Base-by-base conservation (phyloP, 1,284 basidiomycete genomes). In the Heterobasidion occidentale region DNA sequence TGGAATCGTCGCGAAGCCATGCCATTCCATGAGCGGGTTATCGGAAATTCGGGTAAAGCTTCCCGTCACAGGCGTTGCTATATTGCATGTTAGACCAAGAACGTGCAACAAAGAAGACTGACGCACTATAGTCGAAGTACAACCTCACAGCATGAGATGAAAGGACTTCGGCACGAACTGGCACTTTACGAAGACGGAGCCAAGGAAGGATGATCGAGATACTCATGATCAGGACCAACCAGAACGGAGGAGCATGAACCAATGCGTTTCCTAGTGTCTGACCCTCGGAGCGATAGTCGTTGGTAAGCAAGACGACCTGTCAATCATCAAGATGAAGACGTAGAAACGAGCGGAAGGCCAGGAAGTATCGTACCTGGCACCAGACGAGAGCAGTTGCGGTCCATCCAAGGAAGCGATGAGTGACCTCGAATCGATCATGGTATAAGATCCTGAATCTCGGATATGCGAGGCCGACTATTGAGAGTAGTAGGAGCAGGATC, bases 341-440 rank as follows among this genome's bases (percentile, higher is more conserved):
- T 11, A 14, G 45, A 46, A 46, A 46, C 45, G 20, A n/a, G 9
- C 11, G 27, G 46, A 27, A 19, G 27, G 27, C 27, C 27, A 27
- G 27, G 17, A 52, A 52, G 47, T 11, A 42, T 9, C 64, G n/a
- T 47, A 78, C 78, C 70, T 81, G 78, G n/a, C 66, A 67, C 80
- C 80, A 83, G 7, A 83, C 76, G 49, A 83, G 67, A 19, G 70
- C 74, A 1, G 77, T 76, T 19, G 76, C 75, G 12, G 71, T 71
- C 81, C 81, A 84, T 19, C 81, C 81, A 34, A 78, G 64, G 68
- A 80, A 81, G 52, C 80, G 77, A 65, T 83, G 81, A 8, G 75
- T 73, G 38, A 71, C 72, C 65, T 83, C 80, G 61, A 82, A 83
- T 36, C 68, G 72, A 61, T 82, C 74, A 65, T 82, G 80, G 53